Base-by-base conservation (phyloP, 2,329 filamentous ascomycete genomes). In the Fusarium robinianum region DNA sequence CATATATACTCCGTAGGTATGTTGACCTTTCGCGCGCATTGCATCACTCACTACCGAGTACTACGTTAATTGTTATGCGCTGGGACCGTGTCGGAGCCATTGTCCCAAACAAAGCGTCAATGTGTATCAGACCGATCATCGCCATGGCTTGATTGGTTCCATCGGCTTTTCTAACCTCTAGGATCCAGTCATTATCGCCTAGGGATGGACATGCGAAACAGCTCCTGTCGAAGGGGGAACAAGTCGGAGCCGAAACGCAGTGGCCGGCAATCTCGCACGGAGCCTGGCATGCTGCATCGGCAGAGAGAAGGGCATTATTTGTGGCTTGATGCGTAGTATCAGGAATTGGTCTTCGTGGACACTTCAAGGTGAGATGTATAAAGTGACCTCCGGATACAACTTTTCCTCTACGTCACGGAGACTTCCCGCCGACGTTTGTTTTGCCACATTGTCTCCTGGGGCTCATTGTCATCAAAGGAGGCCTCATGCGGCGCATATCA, bases 51-150 rank as follows among this genome's bases (percentile, higher is more conserved):
- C 30, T 33, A 23, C 30, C 19, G 36, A 29, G 16, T 31, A 23
- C 30, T 23, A 40, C 35, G 16, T 31, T 35, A 34, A 18, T 15
- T 8, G 19, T 37, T 14, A 47, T 43, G 41, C 33, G 14, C 41
- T 32, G 41, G 47, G 39, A 34, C n/a, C 43, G 30, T 43, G 46
- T 52, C 31, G 15, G 39, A 30, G 25, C 42, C 26, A 19, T 37
- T 53, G 53, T 49, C 39, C 51, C 49, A 52, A 45, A 55, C 42
- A 58, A 49, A 47, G 53, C 49, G 45, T 46, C 51, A 46, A 41
- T 41, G 42, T 53, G 58, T 58, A 53, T 60, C 56, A 61, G 44
- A 53, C 41, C 41, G 19, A 21, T 35, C 23, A 31, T 40, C 24
- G 37, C 26, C 32, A 32, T 18, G 44, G 23, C 34, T 44, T 46